Evolutionary conservation across 345 rosid species (phyloP), one percentile per base, ranked within the genome.

Genomic region (Brassica incana): DNA sequence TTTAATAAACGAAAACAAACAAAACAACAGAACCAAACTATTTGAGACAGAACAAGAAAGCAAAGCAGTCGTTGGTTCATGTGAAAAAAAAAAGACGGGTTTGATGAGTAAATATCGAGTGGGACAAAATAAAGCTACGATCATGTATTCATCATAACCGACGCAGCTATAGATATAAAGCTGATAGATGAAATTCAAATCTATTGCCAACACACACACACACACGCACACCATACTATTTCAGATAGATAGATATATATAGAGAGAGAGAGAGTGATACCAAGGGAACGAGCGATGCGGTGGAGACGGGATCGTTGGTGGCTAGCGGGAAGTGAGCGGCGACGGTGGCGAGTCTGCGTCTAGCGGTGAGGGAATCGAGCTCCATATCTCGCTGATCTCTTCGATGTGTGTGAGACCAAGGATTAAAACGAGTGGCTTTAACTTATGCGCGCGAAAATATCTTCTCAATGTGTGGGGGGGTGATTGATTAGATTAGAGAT

Each of bases 331-430:
- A 83, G 86, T 94, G 98, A 65, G 84, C 78, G 23, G 92, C 86
- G 35, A 94, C 81, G 80, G 81, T 84, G 68, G 82, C 85, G 76
- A 92, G 82, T 73, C 98, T 89, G 76, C 96, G 90, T 52, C 85
- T 87, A 45, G 83, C 80, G 64, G 77, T 80, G 78, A 75, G 83
- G 1, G 81, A 77, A 56, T 88, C 91, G 60, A 65, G 74, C 83
- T 89, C 96, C 98, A 94, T 94, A 59, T 72, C 75, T 75, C 71
- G 32, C 45, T 78, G 62, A 10, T 66, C 14, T 61, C 50, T 35
- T 67, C 27, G 78, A 62, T 72, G 14, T 27, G 27, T 68, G 48
- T 30, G 48, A 62, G 29, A 3, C 6, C 9, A 5, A 12, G 20
- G 18, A 30, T 15, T 5, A 20, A 9, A 67, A 77, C 68, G 78